These are phyloP conservation scores for Debaryomyces fabryi DNA, from an alignment of 1,139 yeast genomes.

Conservation along the genomic window DNA sequence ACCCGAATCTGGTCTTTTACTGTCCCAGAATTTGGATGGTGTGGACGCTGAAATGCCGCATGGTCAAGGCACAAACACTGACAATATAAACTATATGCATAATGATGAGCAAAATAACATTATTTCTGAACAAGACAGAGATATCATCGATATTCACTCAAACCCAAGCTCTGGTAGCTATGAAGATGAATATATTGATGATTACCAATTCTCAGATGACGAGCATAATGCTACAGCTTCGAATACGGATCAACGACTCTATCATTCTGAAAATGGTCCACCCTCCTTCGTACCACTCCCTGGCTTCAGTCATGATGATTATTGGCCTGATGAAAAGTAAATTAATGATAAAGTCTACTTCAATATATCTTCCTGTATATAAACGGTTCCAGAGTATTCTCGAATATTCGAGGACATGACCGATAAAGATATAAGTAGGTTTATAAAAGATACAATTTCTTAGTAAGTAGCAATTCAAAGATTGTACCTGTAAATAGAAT, in stretches of 20 bases:
- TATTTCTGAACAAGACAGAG: not conserved
- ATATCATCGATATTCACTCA: not conserved
- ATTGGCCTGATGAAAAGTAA: slow-evolving; percentile 33
- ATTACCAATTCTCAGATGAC: slow-evolving; percentile 31
- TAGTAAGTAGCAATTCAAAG: not conserved
- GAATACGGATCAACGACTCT: not conserved
- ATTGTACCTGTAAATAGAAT: not conserved
- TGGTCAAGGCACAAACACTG: not conserved
- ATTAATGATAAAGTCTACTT: not conserved
- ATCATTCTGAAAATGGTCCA: slow-evolving; percentile 17
- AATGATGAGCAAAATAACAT: not conserved
- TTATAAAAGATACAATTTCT: not conserved
- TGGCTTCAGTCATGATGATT: slow-evolving; percentile 35
- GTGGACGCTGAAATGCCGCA: not conserved
- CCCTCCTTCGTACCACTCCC: slow-evolving; percentile 42
- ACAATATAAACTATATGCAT: not conserved
- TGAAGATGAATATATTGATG: slow-evolving; percentile 32
- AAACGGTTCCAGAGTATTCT: slow-evolving; percentile 5
- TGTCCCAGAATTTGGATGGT: not conserved
- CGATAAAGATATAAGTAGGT: not conserved
- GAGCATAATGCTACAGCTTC: slow-evolving; percentile 15
- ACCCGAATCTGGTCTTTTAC: not conserved
- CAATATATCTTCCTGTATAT: slow-evolving; percentile 5
- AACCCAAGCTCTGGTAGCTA: slow-evolving; percentile 16
- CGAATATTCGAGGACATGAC: slow-evolving; percentile 11